Conservation (phyloP, 306 rosid species). For the Trifolium repens region DNA sequence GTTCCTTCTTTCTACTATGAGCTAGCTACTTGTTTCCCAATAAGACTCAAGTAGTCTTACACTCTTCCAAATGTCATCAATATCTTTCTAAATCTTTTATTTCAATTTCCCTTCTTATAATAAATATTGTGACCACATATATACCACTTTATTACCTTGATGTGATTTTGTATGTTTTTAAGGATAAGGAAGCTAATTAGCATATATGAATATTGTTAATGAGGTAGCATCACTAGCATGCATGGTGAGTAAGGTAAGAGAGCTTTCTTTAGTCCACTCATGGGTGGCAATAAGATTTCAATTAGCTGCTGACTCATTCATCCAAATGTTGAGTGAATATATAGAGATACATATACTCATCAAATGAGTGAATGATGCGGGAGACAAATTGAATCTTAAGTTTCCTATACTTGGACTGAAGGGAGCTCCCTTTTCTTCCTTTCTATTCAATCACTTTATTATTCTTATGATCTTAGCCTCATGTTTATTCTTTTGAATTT, state of each 20-base stretch:
- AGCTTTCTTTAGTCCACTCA: constrained; percentile 98
- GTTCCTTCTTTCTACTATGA: constrained; percentile 19
- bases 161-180: neutral
- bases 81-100: no score
- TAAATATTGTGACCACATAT: no score
- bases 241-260: constrained; percentile 48
- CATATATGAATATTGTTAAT: no score
- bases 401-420: constrained; percentile 95
- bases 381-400: constrained; percentile 84
- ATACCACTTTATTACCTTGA: no score
- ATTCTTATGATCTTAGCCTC: no score
- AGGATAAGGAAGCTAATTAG: neutral
- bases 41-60: neutral
- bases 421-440: constrained; percentile 93
- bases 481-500: no score
- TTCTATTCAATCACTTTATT: neutral
- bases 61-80: neutral
- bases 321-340: constrained; percentile 71
- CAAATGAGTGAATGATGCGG: constrained; percentile 95
- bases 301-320: constrained; percentile 99
- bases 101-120: neutral
- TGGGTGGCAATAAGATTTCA: constrained; percentile 59
- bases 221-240: neutral
- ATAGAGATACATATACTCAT: constrained; percentile 39
- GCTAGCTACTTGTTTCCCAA: constrained; percentile 10